phyloP scores from a whole-genome alignment of 2,329 filamentous ascomycete genomes.

The Coniochaeta prunicola region DNA sequence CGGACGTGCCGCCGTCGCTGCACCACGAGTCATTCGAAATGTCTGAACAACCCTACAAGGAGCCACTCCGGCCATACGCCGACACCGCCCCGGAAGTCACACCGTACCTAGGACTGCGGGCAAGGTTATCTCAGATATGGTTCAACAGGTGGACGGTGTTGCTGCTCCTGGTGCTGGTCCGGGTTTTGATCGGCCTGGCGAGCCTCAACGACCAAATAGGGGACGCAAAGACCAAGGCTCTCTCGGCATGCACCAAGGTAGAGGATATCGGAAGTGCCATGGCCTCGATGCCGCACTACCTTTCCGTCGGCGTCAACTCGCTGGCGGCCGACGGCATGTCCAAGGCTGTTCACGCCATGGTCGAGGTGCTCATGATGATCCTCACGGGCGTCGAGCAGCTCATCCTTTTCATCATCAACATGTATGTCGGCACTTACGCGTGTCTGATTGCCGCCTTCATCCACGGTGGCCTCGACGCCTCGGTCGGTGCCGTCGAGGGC shows the following conservation, averaged over 20 bases:
- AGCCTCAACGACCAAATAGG: slow-evolving; percentile 67
- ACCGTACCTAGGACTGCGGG: slow-evolving; percentile 84
- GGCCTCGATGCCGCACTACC: slow-evolving; percentile 97
- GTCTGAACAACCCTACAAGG: slow-evolving; percentile 26
- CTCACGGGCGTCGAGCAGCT: slow-evolving; percentile 81
- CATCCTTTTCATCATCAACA: slow-evolving; percentile 85
- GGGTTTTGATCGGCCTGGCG: slow-evolving; percentile 69
- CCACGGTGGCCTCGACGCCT: slow-evolving; percentile 69
- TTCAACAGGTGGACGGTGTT: slow-evolving; percentile 96
- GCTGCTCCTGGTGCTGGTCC: slow-evolving; percentile 74
- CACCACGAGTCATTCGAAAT: slow-evolving; percentile 21
- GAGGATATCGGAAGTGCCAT: slow-evolving; percentile 90
- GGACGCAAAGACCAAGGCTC: slow-evolving; percentile 71
- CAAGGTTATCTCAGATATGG: slow-evolving; percentile 91
- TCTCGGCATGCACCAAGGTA: slow-evolving; percentile 84
- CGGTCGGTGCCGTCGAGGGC: slow-evolving; percentile 30
- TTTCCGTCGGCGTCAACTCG: slow-evolving; percentile 81
- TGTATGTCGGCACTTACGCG: slow-evolving; percentile 82
- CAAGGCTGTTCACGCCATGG: slow-evolving; percentile 70
- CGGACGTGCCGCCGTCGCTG: slow-evolving; percentile 22
- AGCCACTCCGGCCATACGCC: slow-evolving; percentile 20
- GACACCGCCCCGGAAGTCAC: slow-evolving; percentile 66
- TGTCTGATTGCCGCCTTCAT: slow-evolving; percentile 83
- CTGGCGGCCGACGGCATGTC: slow-evolving; percentile 75
- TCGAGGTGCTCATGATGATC: slow-evolving; percentile 69